Evolutionary conservation across 1,284 basidiomycete genomes (phyloP), one percentile per base, ranked within the genome.

Genomic region (Cutaneotrichosporon sp.): DNA sequence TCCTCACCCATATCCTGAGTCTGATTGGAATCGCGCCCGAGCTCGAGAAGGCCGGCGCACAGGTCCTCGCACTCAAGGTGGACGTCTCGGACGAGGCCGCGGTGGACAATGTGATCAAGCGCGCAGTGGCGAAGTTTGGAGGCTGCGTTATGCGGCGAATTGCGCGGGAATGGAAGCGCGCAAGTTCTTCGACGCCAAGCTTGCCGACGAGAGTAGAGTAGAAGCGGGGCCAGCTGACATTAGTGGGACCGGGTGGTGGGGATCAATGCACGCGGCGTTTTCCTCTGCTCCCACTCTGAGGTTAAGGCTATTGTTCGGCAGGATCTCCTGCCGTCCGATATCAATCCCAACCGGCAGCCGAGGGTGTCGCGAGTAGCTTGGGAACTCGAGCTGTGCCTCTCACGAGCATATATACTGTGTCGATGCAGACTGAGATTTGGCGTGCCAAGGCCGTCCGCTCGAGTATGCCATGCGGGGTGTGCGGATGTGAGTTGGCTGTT

Each of bases 111-210:
- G 40, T 65, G 21, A 34, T 70, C 11, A 2, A 30, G 14, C 13
- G 22, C 9, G 59, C 65, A 1, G 62, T 65, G 0, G 40, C 58
- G 16, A 56, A 55, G 36, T 76, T 72, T 40, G 74, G n/a, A 66
- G 72, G 16, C 42, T 76, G 30, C 73, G 74, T 65, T 75, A 76
- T 52, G 71, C 68, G 22, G 70, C 73, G 21, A 76, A 76, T 58
- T 70, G 68, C 52, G 74, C 74, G 1, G 73, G 74, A 4, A 40
- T 30, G 14, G 38, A 46, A 22, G 10, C 55, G 55, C 55, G 55
- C 55, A 56, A 30, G 36, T 42, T 56, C 18, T n/a, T 38, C 6
- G 55, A 56, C 38, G 38, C 55, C 22, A 56, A 56, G 22, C 36
- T 26, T 5, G n/a, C 34, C 14, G 55, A 56, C 36, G 55, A 58